Percentiles rank a stretch among this genome's conserved stretches.
phyloP scores from a whole-genome alignment of 768 basidiomycete genomes.

The Serpula lacrymans region DNA sequence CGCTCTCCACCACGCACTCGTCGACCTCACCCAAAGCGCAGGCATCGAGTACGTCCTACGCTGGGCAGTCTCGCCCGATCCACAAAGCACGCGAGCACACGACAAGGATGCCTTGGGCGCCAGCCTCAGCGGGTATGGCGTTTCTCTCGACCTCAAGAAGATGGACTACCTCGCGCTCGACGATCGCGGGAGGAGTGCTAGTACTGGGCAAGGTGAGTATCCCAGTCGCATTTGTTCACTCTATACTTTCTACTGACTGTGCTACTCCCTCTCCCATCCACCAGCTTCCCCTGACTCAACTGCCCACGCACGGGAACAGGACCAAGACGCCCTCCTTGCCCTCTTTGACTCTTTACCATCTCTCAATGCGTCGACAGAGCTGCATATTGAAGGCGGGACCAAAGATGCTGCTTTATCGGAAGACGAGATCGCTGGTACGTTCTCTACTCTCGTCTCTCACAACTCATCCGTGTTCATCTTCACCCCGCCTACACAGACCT shows the following conservation, averaged over 20 bases:
- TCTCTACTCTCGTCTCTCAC: not conserved
- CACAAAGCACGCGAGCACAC: conserved; percentile 45
- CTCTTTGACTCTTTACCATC: conserved; percentile 30
- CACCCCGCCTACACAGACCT: conserved; percentile 50
- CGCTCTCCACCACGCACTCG: conserved; percentile 64
- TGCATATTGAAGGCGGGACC: no score
- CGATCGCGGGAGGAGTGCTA: no score
- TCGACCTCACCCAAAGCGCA: conserved; percentile 41
- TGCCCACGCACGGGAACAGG: no score
- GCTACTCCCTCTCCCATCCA: not conserved
- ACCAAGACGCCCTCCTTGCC: no score
- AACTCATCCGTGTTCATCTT: conserved; percentile 1
- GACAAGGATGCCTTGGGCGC: conserved; percentile 23
- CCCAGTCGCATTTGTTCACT: no score
- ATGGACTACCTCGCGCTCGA: conserved; percentile 95
- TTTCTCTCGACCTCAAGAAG: conserved; percentile 90
- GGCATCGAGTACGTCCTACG: conserved; percentile 74
- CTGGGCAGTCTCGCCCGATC: conserved; percentile 19
- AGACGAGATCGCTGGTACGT: conserved; percentile 55
- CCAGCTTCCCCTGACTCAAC: no score
- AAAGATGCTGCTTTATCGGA: conserved; percentile 41
- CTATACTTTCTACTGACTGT: no score
- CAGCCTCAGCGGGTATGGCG: conserved; percentile 86
- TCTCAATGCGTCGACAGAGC: conserved; percentile 25
- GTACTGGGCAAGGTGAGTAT: no score